These are phyloP conservation scores for Marasmius oreades DNA, from an alignment of 1,284 basidiomycete genomes.

Conservation along the genomic window DNA sequence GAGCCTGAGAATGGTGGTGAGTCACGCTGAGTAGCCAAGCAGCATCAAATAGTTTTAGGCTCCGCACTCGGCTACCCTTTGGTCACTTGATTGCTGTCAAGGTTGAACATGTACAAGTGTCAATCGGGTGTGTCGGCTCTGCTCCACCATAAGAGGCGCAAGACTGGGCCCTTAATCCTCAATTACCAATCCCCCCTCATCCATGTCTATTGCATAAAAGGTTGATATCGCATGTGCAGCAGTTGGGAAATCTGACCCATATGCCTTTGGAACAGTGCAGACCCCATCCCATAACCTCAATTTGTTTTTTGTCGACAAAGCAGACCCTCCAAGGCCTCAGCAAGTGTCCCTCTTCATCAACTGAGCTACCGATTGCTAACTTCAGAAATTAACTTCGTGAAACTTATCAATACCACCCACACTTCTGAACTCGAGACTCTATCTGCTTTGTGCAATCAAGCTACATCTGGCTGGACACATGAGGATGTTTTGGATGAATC, in stretches of 20 bases:
- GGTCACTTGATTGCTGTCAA: no score
- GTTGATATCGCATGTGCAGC: neutral
- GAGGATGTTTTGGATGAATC: slow-evolving; percentile 28
- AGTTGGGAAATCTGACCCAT: neutral
- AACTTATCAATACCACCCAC: neutral
- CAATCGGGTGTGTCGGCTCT: no score
- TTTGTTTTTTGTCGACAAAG: neutral
- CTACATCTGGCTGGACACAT: slow-evolving; percentile 26
- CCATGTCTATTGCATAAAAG: neutral
- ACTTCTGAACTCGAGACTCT: slow-evolving; percentile 7
- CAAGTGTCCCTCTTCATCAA: neutral
- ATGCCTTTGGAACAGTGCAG: neutral
- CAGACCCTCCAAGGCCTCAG: neutral
- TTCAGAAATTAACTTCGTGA: neutral
- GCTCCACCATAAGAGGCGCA: no score
- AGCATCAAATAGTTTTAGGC: no score
- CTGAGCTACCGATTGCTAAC: neutral
- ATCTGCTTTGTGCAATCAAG: slow-evolving; percentile 24
- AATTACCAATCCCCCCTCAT: no score
- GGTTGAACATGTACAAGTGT: no score
- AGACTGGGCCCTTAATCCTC: no score
- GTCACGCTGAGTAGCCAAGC: no score
- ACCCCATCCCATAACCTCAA: neutral
- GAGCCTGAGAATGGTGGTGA: no score
- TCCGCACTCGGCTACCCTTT: no score